Percentiles rank a stretch among this genome's conserved stretches.
phyloP scores from a whole-genome alignment of 306 rosid genomes.

The Trifolium repens region DNA sequence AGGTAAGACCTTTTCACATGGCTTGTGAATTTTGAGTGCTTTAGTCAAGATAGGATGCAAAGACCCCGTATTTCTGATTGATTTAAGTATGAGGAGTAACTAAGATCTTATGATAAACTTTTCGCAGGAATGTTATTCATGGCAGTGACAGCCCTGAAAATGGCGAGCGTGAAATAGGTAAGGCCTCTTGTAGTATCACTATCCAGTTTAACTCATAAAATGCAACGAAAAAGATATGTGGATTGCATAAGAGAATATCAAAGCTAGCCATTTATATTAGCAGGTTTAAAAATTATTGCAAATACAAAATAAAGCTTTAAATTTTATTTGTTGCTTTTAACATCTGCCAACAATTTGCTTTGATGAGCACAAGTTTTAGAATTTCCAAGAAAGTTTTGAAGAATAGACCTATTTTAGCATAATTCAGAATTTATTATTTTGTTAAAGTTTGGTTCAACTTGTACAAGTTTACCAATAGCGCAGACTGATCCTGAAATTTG shows the following conservation, averaged over 20 bases:
- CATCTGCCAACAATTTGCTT: constrained; percentile 13
- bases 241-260: constrained; percentile 13
- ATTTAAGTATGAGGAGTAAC: constrained; percentile 32
- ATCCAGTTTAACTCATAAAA: constrained; percentile 13
- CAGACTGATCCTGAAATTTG: too few relatives aligned
- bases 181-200: constrained; percentile 1
- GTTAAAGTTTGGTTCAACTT: not conserved
- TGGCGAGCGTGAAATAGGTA: constrained; percentile 93
- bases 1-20: constrained; percentile 58
- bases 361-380: constrained; percentile 18
- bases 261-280: constrained; percentile 6
- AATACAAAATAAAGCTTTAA: not conserved
- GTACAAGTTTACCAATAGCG: too few relatives aligned
- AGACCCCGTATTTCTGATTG: constrained; percentile 14
- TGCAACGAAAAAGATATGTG: constrained; percentile 21
- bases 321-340: constrained; percentile 8
- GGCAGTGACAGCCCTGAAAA: constrained; percentile 99
- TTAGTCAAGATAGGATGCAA: constrained; percentile 21
- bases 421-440: not conserved
- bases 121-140: constrained; percentile 87
- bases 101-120: constrained; percentile 40
- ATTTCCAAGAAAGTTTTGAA: not conserved
- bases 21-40: constrained; percentile 17
- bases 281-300: constrained; percentile 1
- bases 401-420: constrained; percentile 3